Base-by-base conservation (phyloP, 2,329 filamentous ascomycete genomes). In the Sporothrix brasiliensis region DNA sequence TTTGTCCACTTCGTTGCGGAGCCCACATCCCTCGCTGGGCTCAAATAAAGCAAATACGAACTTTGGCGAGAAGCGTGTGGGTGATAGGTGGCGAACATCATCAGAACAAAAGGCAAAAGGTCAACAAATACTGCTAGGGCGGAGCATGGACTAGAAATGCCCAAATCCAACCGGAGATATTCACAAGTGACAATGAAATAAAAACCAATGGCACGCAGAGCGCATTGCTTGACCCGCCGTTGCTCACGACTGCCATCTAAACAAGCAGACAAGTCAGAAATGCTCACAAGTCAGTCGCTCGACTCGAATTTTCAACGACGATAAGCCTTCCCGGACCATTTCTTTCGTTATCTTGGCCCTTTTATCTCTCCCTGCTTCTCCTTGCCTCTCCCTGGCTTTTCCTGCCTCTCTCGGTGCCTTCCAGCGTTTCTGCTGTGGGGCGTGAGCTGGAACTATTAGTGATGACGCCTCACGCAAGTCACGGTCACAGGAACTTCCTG, bases 41-140 rank as follows among this genome's bases (percentile, higher is more conserved):
- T 44, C 9, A 4, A 44, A 16, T 4, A 21, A 47, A 47, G 39
- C 39, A 27, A 61, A 27, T 39, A 61, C 39, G n/a, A 44, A 16
- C 10, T 24, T 61, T 44, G n/a, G 39, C n/a, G 58, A 61, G 58
- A 47, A 47, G 41, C 14, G 27, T 24, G 24, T 4, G 13, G 27
- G 27, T 13, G 34, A 60, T 13, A n/a, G 34, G 39, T 63, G 58
- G 58, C 58, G 9, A 47, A 27, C 19, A 63, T 63, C 21, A 47
- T 47, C n/a, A 47, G 27, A 14, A 63, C n/a, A 63, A 27, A 61
- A 14, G 56, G 58, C 39, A 63, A 63, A 47, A 47, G 30, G 30
- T 21, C n/a, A 14, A 27, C 39, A 13, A 1, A 39, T 4, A 4
- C 53, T 56, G n/a, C 21, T 7, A 47, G 5, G 21, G 19, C 39